A percentile compares a stretch with the other conserved stretches of the same genome.
These are phyloP conservation scores for Cerioporus squamosus DNA, from an alignment of 1,284 basidiomycete species.

Conservation along the genomic window DNA sequence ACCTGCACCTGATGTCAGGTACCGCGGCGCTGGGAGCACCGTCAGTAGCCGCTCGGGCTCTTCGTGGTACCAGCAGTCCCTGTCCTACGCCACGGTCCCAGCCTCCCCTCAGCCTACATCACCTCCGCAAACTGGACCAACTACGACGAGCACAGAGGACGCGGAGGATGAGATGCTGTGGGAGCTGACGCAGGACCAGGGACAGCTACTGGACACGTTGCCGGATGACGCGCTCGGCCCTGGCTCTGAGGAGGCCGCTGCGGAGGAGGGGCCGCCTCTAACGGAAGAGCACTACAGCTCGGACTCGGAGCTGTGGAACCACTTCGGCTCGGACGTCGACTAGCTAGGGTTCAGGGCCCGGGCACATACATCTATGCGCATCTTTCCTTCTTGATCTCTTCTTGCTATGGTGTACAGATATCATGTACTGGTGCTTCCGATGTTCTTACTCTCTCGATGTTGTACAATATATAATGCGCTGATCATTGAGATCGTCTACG, in stretches of 20 bases:
- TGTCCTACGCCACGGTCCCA: constrained; percentile 6
- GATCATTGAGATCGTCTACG: no score
- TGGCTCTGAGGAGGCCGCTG: not conserved
- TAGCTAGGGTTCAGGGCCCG: not conserved
- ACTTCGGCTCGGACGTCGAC: constrained; percentile 9
- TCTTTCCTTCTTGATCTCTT: not conserved
- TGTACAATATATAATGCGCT: no score
- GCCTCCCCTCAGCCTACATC: not conserved
- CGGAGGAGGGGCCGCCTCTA: constrained; percentile 8
- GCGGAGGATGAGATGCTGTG: constrained; percentile 9
- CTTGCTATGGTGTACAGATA: not conserved
- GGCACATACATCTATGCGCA: not conserved
- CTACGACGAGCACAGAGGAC: not conserved
- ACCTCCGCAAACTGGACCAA: not conserved
- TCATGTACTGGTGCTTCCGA: no score
- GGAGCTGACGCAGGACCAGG: constrained; percentile 2
- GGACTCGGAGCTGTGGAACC: constrained; percentile 1
- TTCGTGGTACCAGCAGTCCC: constrained; percentile 7
- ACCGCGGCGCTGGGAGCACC: not conserved
- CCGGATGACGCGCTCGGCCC: not conserved
- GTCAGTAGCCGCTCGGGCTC: not conserved
- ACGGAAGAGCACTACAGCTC: not conserved
- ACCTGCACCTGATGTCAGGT: no score
- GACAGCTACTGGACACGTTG: not conserved
- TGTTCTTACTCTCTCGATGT: no score